Percentiles rank a stretch among this genome's conserved stretches.
phyloP scores from a whole-genome alignment of 1,139 yeast genomes.

The Insectozyma bohioensis region DNA sequence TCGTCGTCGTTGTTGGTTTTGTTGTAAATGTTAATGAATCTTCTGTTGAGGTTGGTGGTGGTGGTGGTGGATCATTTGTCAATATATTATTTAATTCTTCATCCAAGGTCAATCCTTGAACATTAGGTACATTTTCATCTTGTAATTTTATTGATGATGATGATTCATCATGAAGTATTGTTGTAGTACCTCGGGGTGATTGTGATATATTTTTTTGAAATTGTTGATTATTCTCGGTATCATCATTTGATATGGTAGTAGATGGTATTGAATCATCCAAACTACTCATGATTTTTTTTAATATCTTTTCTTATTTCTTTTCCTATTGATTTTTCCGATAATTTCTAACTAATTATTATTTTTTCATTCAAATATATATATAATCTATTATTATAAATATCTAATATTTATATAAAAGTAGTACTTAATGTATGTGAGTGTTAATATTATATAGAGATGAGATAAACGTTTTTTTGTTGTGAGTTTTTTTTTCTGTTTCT shows the following conservation, averaged over 20 bases:
- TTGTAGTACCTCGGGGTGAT: slow-evolving; percentile 5
- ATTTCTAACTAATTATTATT: too few species aligned
- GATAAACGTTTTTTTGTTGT: slow-evolving; percentile 10
- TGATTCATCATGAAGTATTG: too few species aligned
- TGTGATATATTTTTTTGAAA: slow-evolving; percentile 1
- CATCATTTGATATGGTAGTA: slow-evolving; percentile 1
- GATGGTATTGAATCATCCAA: slow-evolving; percentile 10
- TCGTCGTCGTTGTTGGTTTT: neutral
- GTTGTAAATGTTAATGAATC: too few species aligned
- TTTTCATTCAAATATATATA: too few species aligned
- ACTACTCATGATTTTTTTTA: slow-evolving; percentile 11
- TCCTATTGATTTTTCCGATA: too few species aligned
- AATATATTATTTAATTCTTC: slow-evolving; percentile 27
- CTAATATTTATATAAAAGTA: too few species aligned
- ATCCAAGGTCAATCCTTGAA: slow-evolving; percentile 25
- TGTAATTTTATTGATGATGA: slow-evolving; percentile 5
- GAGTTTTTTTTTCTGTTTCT: slow-evolving; percentile 3
- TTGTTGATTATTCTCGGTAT: slow-evolving; percentile 6
- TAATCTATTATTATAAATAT: too few species aligned
- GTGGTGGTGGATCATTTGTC: slow-evolving; percentile 4
- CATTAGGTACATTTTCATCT: slow-evolving; percentile 21
- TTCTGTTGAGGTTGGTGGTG: neutral
- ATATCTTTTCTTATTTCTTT: too few species aligned
- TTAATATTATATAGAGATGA: slow-evolving; percentile 9
- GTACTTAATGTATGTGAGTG: too few species aligned